A percentile compares a stretch with the other conserved stretches of the same genome.
Evolutionary conservation across 352 stramenopile species (phyloP).

Genomic region (Phytophthora citricola): DNA sequence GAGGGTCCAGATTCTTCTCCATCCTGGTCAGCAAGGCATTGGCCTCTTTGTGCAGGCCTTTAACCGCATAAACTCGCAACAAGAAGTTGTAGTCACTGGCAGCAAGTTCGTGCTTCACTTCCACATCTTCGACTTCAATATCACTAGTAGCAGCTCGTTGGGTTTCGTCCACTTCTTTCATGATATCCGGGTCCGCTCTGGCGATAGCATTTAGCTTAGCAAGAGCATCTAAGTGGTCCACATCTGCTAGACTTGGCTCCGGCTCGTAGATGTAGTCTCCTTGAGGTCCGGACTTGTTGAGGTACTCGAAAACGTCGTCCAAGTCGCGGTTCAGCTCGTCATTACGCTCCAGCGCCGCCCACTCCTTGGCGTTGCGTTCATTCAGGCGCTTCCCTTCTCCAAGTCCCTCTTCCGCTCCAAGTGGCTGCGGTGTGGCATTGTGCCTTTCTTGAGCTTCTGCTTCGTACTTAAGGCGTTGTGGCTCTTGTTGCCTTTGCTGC

Average conservation of each 20-base stretch:
- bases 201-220: constrained; percentile 76
- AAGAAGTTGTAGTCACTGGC: constrained; percentile 84
- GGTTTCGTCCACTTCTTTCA: constrained; percentile 50
- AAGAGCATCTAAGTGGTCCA: constrained; percentile 72
- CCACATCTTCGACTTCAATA: constrained; percentile 29
- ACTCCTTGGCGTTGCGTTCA: constrained; percentile 57
- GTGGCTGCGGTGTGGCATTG: constrained; percentile 61
- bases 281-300: constrained; percentile 65
- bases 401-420: constrained; percentile 56
- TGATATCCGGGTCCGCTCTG: constrained; percentile 44
- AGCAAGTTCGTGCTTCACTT: constrained; percentile 33
- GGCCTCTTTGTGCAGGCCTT: constrained; percentile 61
- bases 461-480: constrained; percentile 52
- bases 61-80: constrained; percentile 74
- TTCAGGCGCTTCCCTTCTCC: constrained; percentile 46
- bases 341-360: constrained; percentile 65
- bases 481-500: constrained; percentile 50
- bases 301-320: constrained; percentile 75
- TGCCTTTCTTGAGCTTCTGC: constrained; percentile 74
- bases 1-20: constrained; percentile 62
- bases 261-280: constrained; percentile 75
- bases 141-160: constrained; percentile 5
- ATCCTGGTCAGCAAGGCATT: constrained; percentile 79
- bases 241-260: constrained; percentile 63
- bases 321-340: constrained; percentile 66